Evolutionary conservation across 2,329 filamentous ascomycete species (phyloP), one percentile per base, ranked within the genome.

Genomic region (Hypomyces perniciosus): DNA sequence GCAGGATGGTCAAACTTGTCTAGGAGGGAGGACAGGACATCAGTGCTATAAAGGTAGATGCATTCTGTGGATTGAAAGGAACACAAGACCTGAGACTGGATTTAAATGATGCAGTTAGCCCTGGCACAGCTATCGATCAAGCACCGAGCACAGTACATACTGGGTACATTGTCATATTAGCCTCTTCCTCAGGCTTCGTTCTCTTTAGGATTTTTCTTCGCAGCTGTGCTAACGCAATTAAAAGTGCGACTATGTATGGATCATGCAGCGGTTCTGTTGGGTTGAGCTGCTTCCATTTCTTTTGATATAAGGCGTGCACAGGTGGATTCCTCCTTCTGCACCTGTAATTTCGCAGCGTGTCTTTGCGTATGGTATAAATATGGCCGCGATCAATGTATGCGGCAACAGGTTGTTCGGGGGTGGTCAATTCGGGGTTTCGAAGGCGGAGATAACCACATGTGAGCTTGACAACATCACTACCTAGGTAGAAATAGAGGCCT

Each of bases 1-100:
- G 40, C 33, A 27, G 46, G 42, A 8, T 46, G 5, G 8, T 54
- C 43, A 20, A 54, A 35, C 42, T 45, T 54, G 34, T 52, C 42
- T 8, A 54, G 43, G 6, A 54, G 40, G 8, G 45, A 40, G 7
- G 46, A 41, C 4, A 46, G 27, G 13, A 52, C 40, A n/a, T 40
- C n/a, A 9, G 53, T 50, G 20, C 30, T 44, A 29, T 54, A 52
- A 5, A 54, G 53, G 31, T 52, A 38, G 6, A 54, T 7, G 38
- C 34, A 43, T 9, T 42, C 48, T 13, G 35, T 44, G 26, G 33
- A 35, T 8, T 8, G 12, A 35, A 33, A 38, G 1, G 47, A 44
- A 8, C n/a, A 26, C 10, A 50, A 31, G 13, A 43, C 41, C 9
- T 50, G 47, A 34, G 33, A 39, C 47, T 50, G 33, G 5, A 20